Percentiles rank a stretch among this genome's conserved stretches.
These are phyloP conservation scores for Rhododendron henanense DNA, from an alignment of 148 eudicot species.

Conservation along the genomic window DNA sequence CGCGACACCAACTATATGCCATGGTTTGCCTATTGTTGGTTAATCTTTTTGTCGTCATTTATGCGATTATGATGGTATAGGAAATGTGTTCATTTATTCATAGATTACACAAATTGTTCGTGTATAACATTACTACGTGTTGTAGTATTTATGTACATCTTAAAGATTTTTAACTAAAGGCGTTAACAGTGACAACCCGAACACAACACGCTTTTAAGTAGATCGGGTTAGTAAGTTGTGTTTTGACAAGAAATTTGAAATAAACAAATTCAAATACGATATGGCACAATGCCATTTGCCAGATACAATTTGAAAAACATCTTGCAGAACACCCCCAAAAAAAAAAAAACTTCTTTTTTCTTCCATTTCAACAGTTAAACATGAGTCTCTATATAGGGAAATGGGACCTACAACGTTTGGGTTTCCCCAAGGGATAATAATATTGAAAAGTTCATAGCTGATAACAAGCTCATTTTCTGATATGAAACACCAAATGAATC, in stretches of 20 bases:
- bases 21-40: not conserved
- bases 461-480: not conserved
- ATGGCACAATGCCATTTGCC: not conserved
- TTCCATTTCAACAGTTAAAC: not conserved
- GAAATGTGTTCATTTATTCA: no score
- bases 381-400: not conserved
- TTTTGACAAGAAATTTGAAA: not conserved
- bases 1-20: not conserved
- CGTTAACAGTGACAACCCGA: not conserved
- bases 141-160: not conserved
- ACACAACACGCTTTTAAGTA: not conserved
- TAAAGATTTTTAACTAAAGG: not conserved
- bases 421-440: not conserved
- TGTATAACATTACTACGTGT: not conserved
- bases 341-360: not conserved
- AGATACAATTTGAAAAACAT: not conserved
- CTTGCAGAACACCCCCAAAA: not conserved
- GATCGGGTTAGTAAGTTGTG: not conserved
- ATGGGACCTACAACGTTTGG: not conserved
- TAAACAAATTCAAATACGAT: not conserved
- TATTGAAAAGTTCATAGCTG: not conserved
- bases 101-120: no score
- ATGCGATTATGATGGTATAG: no score
- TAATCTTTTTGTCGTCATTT: not conserved
- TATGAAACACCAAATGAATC: not conserved